Conservation (phyloP, 768 basidiomycete genomes). For the Exidia glandulosa region DNA sequence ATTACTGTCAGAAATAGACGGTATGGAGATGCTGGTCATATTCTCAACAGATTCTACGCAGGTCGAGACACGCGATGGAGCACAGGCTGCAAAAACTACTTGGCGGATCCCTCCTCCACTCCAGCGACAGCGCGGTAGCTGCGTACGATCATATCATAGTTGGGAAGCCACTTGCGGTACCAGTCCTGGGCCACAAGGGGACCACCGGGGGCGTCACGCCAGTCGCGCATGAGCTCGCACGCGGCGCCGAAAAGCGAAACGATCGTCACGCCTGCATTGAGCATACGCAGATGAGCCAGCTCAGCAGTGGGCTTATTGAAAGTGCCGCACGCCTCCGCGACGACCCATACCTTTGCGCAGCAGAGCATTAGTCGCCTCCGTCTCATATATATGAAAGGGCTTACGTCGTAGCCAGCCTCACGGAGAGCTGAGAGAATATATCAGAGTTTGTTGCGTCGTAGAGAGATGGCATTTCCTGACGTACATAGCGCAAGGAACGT, state of each 20-base stretch:
- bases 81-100: too few species aligned
- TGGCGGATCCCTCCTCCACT: too few species aligned
- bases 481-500: neutral
- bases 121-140: too few species aligned
- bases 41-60: too few species aligned
- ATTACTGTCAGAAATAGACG: too few species aligned
- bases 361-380: neutral
- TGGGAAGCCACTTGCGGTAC: too few species aligned
- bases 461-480: conserved; percentile 28
- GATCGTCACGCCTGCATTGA: conserved; percentile 34
- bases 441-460: conserved; percentile 16
- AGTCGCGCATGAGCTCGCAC: conserved; percentile 39
- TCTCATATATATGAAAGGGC: neutral
- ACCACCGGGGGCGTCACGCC: conserved; percentile 37
- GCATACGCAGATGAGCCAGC: conserved; percentile 38
- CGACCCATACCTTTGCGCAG: conserved; percentile 27
- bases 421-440: conserved; percentile 37
- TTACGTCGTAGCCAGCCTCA: conserved; percentile 32
- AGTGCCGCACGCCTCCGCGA: conserved; percentile 36
- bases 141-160: too few species aligned
- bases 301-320: conserved; percentile 28
- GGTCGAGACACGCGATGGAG: too few species aligned
- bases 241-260: conserved; percentile 33
- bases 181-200: conserved; percentile 26
- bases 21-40: too few species aligned